Evolutionary conservation across 2,329 filamentous ascomycete species (phyloP).

Genomic region (Exophiala lecanii-corni): DNA sequence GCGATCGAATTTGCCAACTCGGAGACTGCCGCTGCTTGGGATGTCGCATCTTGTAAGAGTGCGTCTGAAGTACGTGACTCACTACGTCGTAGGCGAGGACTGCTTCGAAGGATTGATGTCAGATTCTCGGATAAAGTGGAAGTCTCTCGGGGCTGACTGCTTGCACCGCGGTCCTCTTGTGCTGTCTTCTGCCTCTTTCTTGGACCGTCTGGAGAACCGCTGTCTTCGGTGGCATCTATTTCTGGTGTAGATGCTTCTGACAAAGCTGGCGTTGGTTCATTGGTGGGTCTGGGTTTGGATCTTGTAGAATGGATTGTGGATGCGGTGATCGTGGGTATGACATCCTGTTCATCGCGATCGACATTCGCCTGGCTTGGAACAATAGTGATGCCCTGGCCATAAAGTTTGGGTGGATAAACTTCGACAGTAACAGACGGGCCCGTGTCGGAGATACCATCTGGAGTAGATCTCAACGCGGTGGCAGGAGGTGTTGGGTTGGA

Average conservation of each 20-base stretch:
- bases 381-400: constrained; percentile 8
- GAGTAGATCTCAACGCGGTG: constrained; percentile 1
- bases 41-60: constrained; percentile 20
- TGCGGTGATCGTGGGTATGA: constrained; percentile 15
- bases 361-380: constrained; percentile 2
- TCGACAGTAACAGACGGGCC: constrained; percentile 7
- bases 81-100: constrained; percentile 13
- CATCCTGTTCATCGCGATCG: neutral
- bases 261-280: constrained; percentile 10
- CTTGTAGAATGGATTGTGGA: constrained; percentile 3
- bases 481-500: constrained; percentile 9
- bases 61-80: constrained; percentile 21
- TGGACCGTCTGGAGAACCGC: constrained; percentile 1
- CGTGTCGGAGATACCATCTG: neutral
- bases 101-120: constrained; percentile 10
- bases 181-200: constrained; percentile 20
- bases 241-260: constrained; percentile 11
- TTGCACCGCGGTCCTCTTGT: constrained; percentile 5
- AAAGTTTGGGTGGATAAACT: constrained; percentile 6
- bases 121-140: constrained; percentile 6
- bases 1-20: constrained; percentile 22
- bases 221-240: neutral
- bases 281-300: constrained; percentile 8
- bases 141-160: constrained; percentile 5
- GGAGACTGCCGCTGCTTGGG: constrained; percentile 18